Evolutionary conservation across 2,329 filamentous ascomycete genomes (phyloP), one percentile per base, ranked within the genome.

Genomic region (Lecanicillium sp.): DNA sequence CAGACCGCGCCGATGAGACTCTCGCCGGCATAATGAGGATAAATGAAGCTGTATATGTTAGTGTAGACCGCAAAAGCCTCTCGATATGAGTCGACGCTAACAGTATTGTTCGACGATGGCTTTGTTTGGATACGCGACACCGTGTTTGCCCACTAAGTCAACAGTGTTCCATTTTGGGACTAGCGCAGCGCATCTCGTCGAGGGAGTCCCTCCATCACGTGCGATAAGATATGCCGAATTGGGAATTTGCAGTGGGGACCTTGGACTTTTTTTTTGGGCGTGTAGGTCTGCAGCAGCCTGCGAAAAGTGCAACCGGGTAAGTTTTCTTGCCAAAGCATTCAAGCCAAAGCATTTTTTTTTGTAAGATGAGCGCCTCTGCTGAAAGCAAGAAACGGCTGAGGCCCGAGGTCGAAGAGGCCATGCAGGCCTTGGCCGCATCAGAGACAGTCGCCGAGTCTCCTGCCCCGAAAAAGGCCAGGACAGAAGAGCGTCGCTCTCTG

Each of bases 401-500:
- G 28, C 48, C 57, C 9, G 56, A 56, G 16, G 45, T 52, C n/a
- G 62, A 61, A 30, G 53, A 58, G 29, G 43, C 48, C 31, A 46
- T 52, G 34, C 47, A 54, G 34, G 52, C 51, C 19, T 49, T 57
- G 35, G 53, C 58, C 35, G 55, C 56, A 28, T 51, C 51, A 29
- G 58, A 56, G 30, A 55, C 55, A 46, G 52, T 50, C 40, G 45
- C 51, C 19, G 50, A 14, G 17, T 22, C 53, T 15, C 56, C 55
- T 37, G 53, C 51, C 12, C 54, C 62, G 28, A 82, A 82, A 55
- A 78, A 75, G 52, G 62, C 70, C 20, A 66, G 72, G 46, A 68
- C 75, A 41, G 76, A 80, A 43, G 72, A 74, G 42, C 72, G 73
- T 47, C 70, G 79, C 50, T 85, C 90, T 33, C 78, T 98, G 48